A percentile compares a stretch with the other conserved stretches of the same genome.
phyloP scores from a whole-genome alignment of 495 filamentous ascomycete species.

The Penicillium desertorum region DNA sequence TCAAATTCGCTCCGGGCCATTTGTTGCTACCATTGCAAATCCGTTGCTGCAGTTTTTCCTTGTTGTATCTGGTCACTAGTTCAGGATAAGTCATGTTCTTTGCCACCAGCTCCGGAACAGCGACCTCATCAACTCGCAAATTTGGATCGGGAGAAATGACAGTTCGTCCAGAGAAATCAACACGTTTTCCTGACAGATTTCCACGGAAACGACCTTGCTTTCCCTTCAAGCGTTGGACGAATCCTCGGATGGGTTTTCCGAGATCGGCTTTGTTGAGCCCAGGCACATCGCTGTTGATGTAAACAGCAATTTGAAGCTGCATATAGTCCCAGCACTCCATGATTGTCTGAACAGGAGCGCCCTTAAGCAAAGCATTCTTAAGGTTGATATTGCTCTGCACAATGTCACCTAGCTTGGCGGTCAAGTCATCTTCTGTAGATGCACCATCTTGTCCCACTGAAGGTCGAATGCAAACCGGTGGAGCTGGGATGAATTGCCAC shows the following conservation, averaged over 20 bases:
- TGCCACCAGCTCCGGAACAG: constrained; percentile 83
- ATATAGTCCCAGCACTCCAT: constrained; percentile 99
- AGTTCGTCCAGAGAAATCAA: constrained; percentile 95
- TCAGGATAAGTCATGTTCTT: constrained; percentile 96
- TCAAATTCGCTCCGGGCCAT: constrained; percentile 83
- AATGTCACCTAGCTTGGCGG: constrained; percentile 91
- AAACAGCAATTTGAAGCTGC: constrained; percentile 91
- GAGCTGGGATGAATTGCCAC: constrained; percentile 94
- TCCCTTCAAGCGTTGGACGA: constrained; percentile 92
- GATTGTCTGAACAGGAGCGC: constrained; percentile 78
- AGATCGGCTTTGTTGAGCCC: constrained; percentile 74
- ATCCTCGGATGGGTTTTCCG: constrained; percentile 81
- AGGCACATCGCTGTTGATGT: constrained; percentile 96
- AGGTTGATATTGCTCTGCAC: constrained; percentile 83
- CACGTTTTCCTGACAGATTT: constrained; percentile 95
- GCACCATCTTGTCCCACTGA: constrained; percentile 88
- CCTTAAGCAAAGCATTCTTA: constrained; percentile 73
- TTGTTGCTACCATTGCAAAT: constrained; percentile 69
- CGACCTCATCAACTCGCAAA: constrained; percentile 88
- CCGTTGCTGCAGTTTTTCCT: constrained; percentile 70
- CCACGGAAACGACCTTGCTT: constrained; percentile 97
- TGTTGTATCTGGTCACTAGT: constrained; percentile 76
- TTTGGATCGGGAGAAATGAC: constrained; percentile 98
- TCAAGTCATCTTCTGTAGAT: constrained; percentile 94
- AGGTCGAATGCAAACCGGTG: constrained; percentile 88